Conservation (phyloP, 768 basidiomycete species). For the Lactarius akahatsu region DNA sequence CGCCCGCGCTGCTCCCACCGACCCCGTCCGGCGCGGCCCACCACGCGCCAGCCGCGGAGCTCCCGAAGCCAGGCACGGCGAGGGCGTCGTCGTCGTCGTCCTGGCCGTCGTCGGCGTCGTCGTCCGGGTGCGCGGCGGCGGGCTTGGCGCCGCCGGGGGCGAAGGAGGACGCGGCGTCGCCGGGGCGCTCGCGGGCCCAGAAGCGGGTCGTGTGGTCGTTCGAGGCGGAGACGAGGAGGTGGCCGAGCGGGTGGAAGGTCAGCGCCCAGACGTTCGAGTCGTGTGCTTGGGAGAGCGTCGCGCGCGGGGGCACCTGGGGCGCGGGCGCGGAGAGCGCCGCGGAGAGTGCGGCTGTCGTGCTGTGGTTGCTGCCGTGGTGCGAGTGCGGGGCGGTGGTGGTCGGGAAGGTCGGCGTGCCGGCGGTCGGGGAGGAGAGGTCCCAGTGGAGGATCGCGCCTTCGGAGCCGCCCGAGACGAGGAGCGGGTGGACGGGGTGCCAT, state of each 20-base stretch:
- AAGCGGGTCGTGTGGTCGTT: slow-evolving; percentile 99
- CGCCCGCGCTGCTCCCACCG: slow-evolving; percentile 35
- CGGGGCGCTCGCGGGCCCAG: slow-evolving; percentile 91
- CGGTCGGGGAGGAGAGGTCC: slow-evolving; percentile 65
- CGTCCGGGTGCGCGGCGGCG: slow-evolving; percentile 63
- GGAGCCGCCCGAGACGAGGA: slow-evolving; percentile 91
- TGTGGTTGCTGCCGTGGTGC: background rate
- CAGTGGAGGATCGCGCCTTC: slow-evolving; percentile 95
- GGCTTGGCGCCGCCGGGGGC: slow-evolving; percentile 84
- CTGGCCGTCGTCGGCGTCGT: slow-evolving; percentile 42
- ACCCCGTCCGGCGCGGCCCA: slow-evolving; percentile 29
- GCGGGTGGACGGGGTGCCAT: slow-evolving; percentile 94
- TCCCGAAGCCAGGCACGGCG: slow-evolving; percentile 74
- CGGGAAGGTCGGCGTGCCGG: slow-evolving; percentile 45
- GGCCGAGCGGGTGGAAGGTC: slow-evolving; percentile 93
- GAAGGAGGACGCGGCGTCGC: slow-evolving; percentile 77
- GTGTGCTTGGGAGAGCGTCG: slow-evolving; percentile 92
- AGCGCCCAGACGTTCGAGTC: slow-evolving; percentile 98
- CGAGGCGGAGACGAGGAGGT: slow-evolving; percentile 89
- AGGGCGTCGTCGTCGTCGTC: slow-evolving; percentile 67
- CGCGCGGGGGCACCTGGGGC: slow-evolving; percentile 55
- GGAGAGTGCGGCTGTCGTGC: background rate
- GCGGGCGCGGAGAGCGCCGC: slow-evolving; percentile 4
- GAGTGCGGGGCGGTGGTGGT: background rate
- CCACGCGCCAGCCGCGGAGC: slow-evolving; percentile 39